Evolutionary conservation across 2,329 filamentous ascomycete species (phyloP).

Genomic region (Thelonectria discophora): DNA sequence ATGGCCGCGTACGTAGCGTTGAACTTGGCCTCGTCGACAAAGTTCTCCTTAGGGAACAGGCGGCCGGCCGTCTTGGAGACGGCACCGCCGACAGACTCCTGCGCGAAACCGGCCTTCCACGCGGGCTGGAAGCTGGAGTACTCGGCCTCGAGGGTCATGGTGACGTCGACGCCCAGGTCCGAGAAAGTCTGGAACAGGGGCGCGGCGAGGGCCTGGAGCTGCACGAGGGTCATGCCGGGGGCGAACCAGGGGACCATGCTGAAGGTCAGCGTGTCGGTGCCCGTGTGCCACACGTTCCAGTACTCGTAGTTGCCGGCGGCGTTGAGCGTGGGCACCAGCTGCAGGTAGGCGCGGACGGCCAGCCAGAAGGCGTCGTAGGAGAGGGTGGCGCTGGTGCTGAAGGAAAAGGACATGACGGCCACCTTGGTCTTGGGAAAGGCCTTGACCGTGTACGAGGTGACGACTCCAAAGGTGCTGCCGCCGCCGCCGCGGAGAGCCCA

Average conservation of each 20-base stretch:
- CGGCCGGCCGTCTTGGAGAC: constrained; percentile 35
- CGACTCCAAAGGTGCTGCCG: constrained; percentile 47
- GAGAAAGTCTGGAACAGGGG: constrained; percentile 30
- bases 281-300: constrained; percentile 32
- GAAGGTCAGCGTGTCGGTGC: constrained; percentile 24
- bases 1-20: constrained; percentile 48
- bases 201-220: constrained; percentile 22
- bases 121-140: constrained; percentile 32
- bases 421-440: constrained; percentile 47
- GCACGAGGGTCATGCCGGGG: constrained; percentile 28
- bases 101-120: constrained; percentile 35
- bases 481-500: constrained; percentile 53
- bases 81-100: constrained; percentile 26
- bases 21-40: constrained; percentile 39
- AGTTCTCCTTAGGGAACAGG: constrained; percentile 36
- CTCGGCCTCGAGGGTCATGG: constrained; percentile 26
- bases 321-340: constrained; percentile 31
- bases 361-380: constrained; percentile 33
- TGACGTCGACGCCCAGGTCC: constrained; percentile 22
- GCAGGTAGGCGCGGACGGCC: constrained; percentile 28
- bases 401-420: constrained; percentile 34
- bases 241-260: constrained; percentile 38
- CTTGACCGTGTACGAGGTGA: constrained; percentile 48
- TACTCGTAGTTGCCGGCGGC: constrained; percentile 36
- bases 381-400: constrained; percentile 28